Conservation (phyloP, 2,329 filamentous ascomycete species). For the Chrysoporthe cubensis region DNA sequence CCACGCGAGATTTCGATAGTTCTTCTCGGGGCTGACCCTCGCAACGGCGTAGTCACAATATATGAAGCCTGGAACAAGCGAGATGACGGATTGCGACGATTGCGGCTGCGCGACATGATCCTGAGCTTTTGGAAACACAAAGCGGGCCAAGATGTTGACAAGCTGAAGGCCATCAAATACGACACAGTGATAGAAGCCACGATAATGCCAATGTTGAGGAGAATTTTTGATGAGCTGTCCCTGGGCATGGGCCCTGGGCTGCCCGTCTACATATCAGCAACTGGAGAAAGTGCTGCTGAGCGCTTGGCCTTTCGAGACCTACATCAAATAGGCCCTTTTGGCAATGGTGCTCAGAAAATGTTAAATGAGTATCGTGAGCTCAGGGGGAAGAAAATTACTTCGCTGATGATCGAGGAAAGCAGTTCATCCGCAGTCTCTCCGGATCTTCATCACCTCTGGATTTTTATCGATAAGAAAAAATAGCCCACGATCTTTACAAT, state of each 20-base stretch:
- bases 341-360: background rate
- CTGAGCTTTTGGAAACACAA: conserved; percentile 7
- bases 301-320: background rate
- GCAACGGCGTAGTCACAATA: background rate
- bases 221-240: background rate
- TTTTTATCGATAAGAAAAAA: background rate
- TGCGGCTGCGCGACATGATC: conserved; percentile 14
- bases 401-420: background rate
- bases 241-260: background rate
- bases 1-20: background rate
- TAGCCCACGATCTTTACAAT: background rate
- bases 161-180: conserved; percentile 4
- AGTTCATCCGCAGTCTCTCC: rapidly evolving
- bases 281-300: background rate
- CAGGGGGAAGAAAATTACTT: background rate
- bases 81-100: background rate
- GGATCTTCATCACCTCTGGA: background rate
- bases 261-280: background rate
- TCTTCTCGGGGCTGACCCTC: background rate
- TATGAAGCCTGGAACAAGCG: conserved; percentile 3
- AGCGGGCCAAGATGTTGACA: background rate
- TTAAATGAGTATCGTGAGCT: conserved; percentile 9
- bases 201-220: background rate
- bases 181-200: background rate
- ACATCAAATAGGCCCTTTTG: background rate